These are phyloP conservation scores for Nasturtium officinale DNA, from an alignment of 345 rosid species.

Conservation along the genomic window DNA sequence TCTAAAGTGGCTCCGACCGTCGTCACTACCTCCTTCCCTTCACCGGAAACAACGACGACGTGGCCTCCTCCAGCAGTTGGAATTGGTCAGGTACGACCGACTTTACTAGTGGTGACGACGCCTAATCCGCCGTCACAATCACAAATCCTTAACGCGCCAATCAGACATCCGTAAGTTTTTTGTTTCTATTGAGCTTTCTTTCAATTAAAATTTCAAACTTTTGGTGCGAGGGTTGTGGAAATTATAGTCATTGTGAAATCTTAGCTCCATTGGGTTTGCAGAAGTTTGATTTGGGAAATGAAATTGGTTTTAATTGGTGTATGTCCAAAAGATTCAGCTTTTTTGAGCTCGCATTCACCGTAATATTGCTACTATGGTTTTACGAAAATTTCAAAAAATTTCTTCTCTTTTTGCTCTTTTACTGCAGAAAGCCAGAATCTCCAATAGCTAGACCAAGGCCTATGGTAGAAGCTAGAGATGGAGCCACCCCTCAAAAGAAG, in stretches of 20 bases:
- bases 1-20: constrained; percentile 36
- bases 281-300: constrained; percentile 1
- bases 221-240: constrained; percentile 3
- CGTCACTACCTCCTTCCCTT: constrained; percentile 27
- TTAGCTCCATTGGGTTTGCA: not conserved
- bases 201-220: constrained; percentile 15
- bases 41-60: constrained; percentile 15
- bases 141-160: constrained; percentile 47
- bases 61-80: constrained; percentile 34
- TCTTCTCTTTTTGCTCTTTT: not conserved
- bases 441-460: constrained; percentile 75
- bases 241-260: not conserved
- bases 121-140: constrained; percentile 39
- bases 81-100: constrained; percentile 42
- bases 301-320: constrained; percentile 1
- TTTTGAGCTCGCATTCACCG: not conserved
- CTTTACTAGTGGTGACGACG: constrained; percentile 36
- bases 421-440: constrained; percentile 79
- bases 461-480: constrained; percentile 71
- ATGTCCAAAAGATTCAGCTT: constrained; percentile 2
- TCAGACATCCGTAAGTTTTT: constrained; percentile 62
- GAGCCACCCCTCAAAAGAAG: constrained; percentile 91
- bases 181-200: not conserved
- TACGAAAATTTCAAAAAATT: constrained; percentile 12
- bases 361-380: not conserved